phyloP scores from a whole-genome alignment of 108 stramenopile genomes.

The Conticribra guillardii region DNA sequence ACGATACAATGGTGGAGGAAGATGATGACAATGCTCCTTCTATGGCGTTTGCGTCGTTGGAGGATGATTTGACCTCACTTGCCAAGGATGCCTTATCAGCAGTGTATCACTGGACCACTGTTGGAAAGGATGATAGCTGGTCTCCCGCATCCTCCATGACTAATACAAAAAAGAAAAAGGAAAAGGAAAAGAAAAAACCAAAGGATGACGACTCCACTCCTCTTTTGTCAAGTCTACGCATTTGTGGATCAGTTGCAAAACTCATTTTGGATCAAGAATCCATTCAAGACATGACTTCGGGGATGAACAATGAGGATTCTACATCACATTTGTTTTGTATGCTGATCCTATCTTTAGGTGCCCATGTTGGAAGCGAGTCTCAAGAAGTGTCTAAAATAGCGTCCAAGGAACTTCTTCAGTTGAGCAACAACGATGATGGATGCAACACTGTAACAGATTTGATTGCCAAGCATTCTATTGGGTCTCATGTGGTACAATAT shows the following conservation, averaged over 20 bases:
- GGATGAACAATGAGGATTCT: neutral
- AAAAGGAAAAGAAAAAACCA: constrained; percentile 9
- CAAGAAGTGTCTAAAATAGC: constrained; percentile 32
- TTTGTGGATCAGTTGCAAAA: constrained; percentile 37
- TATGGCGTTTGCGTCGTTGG: constrained; percentile 3
- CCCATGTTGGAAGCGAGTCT: constrained; percentile 21
- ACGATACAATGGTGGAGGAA: neutral
- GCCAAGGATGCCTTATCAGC: constrained; percentile 37
- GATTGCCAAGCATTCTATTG: constrained; percentile 18
- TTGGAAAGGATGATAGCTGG: constrained; percentile 35
- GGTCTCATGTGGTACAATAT: constrained; percentile 12
- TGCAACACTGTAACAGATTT: constrained; percentile 10
- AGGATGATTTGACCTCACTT: constrained; percentile 25
- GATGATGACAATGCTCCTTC: neutral
- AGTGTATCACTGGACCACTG: constrained; percentile 36
- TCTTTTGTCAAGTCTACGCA: constrained; percentile 32
- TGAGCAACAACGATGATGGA: constrained; percentile 6
- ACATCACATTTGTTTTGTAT: constrained; percentile 16
- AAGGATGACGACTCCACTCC: constrained; percentile 4
- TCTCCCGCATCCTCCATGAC: constrained; percentile 15
- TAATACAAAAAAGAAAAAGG: neutral
- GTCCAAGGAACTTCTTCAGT: constrained; percentile 19
- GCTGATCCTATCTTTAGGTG: constrained; percentile 40
- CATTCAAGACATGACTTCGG: neutral
- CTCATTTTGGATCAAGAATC: constrained; percentile 21